Percentiles rank a stretch among this genome's conserved stretches.
phyloP scores from a whole-genome alignment of 2,329 filamentous ascomycete genomes.

The Aspergillus pseudoterreus region DNA sequence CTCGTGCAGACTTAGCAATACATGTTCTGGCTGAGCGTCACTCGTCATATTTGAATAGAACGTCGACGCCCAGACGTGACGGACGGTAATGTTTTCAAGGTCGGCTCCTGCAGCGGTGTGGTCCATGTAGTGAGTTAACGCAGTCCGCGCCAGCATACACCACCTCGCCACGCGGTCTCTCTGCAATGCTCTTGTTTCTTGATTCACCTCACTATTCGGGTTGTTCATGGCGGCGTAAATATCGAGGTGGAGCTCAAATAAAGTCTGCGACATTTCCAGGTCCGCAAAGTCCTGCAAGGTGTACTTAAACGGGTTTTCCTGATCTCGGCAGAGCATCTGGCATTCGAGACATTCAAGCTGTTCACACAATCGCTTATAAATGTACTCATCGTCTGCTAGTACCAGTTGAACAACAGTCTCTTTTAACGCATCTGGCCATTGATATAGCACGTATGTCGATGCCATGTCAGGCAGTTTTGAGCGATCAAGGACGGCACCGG shows the following conservation, averaged over 20 bases:
- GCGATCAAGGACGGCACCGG: background rate
- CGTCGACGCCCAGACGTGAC: conserved; percentile 65
- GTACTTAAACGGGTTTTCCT: conserved; percentile 23
- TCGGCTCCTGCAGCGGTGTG: conserved; percentile 23
- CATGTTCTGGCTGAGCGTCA: conserved; percentile 55
- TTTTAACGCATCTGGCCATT: conserved; percentile 56
- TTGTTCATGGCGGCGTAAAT: conserved; percentile 61
- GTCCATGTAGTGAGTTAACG: conserved; percentile 44
- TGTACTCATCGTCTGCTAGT: conserved; percentile 51
- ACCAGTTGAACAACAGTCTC: conserved; percentile 52
- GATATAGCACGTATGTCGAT: conserved; percentile 51
- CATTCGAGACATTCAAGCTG: conserved; percentile 27
- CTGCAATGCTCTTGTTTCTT: conserved; percentile 50
- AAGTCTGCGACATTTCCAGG: conserved; percentile 54
- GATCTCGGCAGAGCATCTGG: conserved; percentile 21
- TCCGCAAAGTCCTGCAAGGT: conserved; percentile 31
- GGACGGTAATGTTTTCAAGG: conserved; percentile 48
- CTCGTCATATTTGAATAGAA: conserved; percentile 58
- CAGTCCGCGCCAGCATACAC: conserved; percentile 55
- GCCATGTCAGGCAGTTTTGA: conserved; percentile 18
- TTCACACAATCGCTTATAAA: conserved; percentile 43
- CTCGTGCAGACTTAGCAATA: conserved; percentile 61
- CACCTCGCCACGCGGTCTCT: conserved; percentile 59
- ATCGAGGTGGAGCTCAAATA: conserved; percentile 67
- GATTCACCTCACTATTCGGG: conserved; percentile 54